These are phyloP conservation scores for Trametes elegans DNA, from an alignment of 768 basidiomycete genomes.

Conservation along the genomic window DNA sequence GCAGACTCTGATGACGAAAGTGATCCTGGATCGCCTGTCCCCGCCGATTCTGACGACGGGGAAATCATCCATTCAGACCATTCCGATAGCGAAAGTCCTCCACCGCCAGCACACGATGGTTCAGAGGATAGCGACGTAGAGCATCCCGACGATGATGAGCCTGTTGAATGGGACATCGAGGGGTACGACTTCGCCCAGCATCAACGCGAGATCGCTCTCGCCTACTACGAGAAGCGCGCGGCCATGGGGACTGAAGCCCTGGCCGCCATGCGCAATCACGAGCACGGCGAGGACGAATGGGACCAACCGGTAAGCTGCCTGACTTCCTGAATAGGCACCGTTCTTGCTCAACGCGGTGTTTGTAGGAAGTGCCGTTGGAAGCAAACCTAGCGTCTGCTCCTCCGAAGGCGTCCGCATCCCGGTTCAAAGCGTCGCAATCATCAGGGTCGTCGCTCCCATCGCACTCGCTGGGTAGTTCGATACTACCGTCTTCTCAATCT, in stretches of 20 bases:
- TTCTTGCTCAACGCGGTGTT: slow-evolving; percentile 1
- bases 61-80: slow-evolving; percentile 25
- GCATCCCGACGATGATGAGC: slow-evolving; percentile 33
- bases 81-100: slow-evolving; percentile 10
- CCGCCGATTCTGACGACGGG: slow-evolving; percentile 35
- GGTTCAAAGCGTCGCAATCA: slow-evolving; percentile 56
- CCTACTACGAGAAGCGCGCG: slow-evolving; percentile 63
- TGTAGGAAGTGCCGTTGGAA: slow-evolving; percentile 44
- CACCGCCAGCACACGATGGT: slow-evolving; percentile 12
- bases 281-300: slow-evolving; percentile 41
- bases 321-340: not conserved
- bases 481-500: slow-evolving; percentile 30
- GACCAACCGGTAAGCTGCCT: slow-evolving; percentile 41
- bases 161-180: slow-evolving; percentile 46
- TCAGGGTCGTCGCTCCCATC: slow-evolving; percentile 24
- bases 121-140: slow-evolving; percentile 31
- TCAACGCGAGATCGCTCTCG: slow-evolving; percentile 72
- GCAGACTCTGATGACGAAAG: slow-evolving; percentile 75
- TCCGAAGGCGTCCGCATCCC: slow-evolving; percentile 55
- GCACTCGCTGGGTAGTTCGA: slow-evolving; percentile 30
- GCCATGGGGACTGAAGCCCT: slow-evolving; percentile 54
- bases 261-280: slow-evolving; percentile 47
- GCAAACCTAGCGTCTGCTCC: slow-evolving; percentile 37
- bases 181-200: slow-evolving; percentile 64
- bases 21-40: slow-evolving; percentile 31